These are phyloP conservation scores for Colletotrichum theobromicola DNA, from an alignment of 2,329 filamentous ascomycete species.

Conservation along the genomic window DNA sequence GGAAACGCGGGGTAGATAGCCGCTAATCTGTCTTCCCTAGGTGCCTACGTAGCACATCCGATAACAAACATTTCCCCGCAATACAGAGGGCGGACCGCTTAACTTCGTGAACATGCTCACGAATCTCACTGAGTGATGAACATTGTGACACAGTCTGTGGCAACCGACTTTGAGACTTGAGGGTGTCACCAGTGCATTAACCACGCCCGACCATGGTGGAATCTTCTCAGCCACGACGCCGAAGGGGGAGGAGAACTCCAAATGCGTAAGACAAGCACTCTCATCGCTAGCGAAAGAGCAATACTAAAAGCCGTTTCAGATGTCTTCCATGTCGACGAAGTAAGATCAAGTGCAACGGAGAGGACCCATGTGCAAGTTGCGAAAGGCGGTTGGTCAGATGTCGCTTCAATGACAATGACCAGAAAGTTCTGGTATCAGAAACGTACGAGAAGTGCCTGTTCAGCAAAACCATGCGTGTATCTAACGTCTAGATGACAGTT, in stretches of 20 bases:
- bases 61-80: not conserved
- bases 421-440: not conserved
- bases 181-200: not conserved
- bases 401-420: not conserved
- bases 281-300: not conserved
- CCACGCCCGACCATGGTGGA: not conserved
- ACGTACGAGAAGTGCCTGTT: not conserved
- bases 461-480: not conserved
- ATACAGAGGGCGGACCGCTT: not conserved
- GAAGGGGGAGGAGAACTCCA: not conserved
- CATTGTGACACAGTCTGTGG: not conserved
- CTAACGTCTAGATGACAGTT: not conserved
- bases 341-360: not conserved
- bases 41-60: no score
- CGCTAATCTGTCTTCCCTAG: not conserved
- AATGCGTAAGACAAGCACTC: not conserved
- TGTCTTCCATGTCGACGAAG: not conserved
- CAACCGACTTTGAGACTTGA: not conserved
- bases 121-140: not conserved
- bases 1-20: not conserved
- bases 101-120: not conserved
- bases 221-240: not conserved
- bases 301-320: not conserved
- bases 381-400: not conserved
- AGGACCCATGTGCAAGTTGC: not conserved